Base-by-base conservation (phyloP, 768 basidiomycete species). In the Auricularia cornea region DNA sequence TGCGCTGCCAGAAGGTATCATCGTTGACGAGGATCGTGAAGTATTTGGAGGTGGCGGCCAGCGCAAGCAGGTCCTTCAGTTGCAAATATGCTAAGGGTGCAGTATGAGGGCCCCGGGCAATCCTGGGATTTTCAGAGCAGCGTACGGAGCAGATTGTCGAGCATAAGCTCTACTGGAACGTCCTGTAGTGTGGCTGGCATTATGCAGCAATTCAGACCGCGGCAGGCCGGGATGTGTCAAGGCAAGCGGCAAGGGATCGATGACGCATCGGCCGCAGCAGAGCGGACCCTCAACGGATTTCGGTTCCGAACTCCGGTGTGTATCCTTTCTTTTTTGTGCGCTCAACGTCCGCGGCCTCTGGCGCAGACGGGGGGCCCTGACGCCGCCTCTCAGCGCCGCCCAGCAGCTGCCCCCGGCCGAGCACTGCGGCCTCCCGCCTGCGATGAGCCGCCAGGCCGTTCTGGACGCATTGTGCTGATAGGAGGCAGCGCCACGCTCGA, bases 1-100 rank as follows among this genome's bases (percentile, higher is more conserved):
- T 88, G 31, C 83, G 79, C 70, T 85, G 86, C 93, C 93, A 95
- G 64, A 93, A 80, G 0, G 84, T 85, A 63, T 92, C 88, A 70
- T 94, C 91, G 14, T 81, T 77, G 69, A 82, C 83, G 29, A 89
- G 68, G 14, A 73, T 66, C 56, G 83, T 79, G 69, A 92, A 89
- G 71, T 81, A 80, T 67, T 80, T 86, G 74, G 81, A 87, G 1
- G 88, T 87, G n/a, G 73, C 74, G 3, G 80, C 79, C 8, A 96
- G 78, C 51, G 75, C 74, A 3, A 86, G 73, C 26, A 94, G 74
- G 71, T 87, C 86, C 14, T 70, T 67, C 31, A 84, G 71, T 11
- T 80, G 73, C 31, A 92, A 74, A 10, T 28, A 16, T 12, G 54
- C 54, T 59, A 57, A 0, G 73, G 72, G 2, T 75, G 41, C 38